A percentile compares a stretch with the other conserved stretches of the same genome.
phyloP scores from a whole-genome alignment of 306 rosid genomes.

The Begonia loranthoides region DNA sequence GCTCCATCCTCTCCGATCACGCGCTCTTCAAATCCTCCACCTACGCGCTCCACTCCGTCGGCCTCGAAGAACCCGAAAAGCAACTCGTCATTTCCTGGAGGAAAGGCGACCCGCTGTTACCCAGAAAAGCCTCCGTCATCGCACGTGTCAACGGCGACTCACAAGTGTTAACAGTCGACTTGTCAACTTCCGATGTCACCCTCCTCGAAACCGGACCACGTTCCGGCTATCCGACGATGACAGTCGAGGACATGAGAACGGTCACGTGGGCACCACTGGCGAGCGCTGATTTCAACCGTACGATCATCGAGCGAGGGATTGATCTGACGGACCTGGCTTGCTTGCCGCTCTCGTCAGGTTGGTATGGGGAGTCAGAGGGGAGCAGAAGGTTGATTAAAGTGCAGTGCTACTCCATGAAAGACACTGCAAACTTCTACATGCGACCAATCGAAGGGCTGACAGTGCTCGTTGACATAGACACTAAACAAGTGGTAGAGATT shows the following conservation, averaged over 20 bases:
- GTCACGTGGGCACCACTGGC: slow-evolving; percentile 32
- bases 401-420: slow-evolving; percentile 61
- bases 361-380: slow-evolving; percentile 54
- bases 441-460: slow-evolving; percentile 83
- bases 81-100: slow-evolving; percentile 38
- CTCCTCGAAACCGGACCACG: slow-evolving; percentile 5
- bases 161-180: slow-evolving; percentile 34
- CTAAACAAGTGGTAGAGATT: slow-evolving; percentile 33
- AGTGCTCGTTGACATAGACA: slow-evolving; percentile 52
- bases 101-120: slow-evolving; percentile 28
- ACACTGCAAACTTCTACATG: slow-evolving; percentile 82
- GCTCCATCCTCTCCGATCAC: slow-evolving; percentile 34
- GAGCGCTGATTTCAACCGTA: slow-evolving; percentile 38
- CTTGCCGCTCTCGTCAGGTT: slow-evolving; percentile 61
- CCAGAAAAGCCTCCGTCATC: slow-evolving; percentile 44
- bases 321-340: slow-evolving; percentile 45
- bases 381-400: slow-evolving; percentile 54
- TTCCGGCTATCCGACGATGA: slow-evolving; percentile 58
- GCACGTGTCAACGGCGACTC: slow-evolving; percentile 27
- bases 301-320: slow-evolving; percentile 45
- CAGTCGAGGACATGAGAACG: slow-evolving; percentile 41
- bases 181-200: slow-evolving; percentile 21
- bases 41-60: slow-evolving; percentile 36
- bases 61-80: slow-evolving; percentile 62
- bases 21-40: slow-evolving; percentile 26